Conservation (phyloP, 2,329 filamentous ascomycete species). For the Fusarium dlaminii region DNA sequence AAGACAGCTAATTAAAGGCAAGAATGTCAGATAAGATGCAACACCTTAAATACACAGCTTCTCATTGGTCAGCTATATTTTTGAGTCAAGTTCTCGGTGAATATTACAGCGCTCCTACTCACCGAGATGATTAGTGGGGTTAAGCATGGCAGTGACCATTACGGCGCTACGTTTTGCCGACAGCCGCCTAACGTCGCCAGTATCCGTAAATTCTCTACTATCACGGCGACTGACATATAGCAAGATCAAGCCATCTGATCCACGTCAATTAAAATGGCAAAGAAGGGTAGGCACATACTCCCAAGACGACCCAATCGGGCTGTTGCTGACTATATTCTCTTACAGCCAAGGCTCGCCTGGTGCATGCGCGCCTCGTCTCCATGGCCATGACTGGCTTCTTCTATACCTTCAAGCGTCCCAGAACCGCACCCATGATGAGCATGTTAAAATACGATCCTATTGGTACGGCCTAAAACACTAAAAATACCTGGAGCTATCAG, state of each 20-base stretch:
- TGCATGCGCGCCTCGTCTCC: slow-evolving; percentile 92
- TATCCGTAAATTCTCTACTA: slow-evolving; percentile 40
- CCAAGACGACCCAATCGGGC: neutral
- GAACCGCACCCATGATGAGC: slow-evolving; percentile 83
- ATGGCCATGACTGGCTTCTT: slow-evolving; percentile 99
- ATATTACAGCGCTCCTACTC: neutral
- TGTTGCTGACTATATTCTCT: slow-evolving; percentile 12
- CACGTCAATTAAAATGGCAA: slow-evolving; percentile 38
- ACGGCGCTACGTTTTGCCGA: slow-evolving; percentile 38
- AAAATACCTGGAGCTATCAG: neutral
- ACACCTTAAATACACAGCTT: neutral
- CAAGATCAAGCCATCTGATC: slow-evolving; percentile 26
- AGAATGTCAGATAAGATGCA: slow-evolving; percentile 2
- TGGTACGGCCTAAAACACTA: slow-evolving; percentile 61
- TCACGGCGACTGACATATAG: slow-evolving; percentile 14
- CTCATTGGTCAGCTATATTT: slow-evolving; percentile 30
- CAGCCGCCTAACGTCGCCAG: slow-evolving; percentile 7
- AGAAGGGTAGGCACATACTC: slow-evolving; percentile 35
- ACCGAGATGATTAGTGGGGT: neutral
- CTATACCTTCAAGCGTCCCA: slow-evolving; percentile 87
- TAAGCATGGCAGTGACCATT: neutral
- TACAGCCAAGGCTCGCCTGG: slow-evolving; percentile 87
- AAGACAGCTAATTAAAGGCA: neutral
- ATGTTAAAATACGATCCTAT: slow-evolving; percentile 99
- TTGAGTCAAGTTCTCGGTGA: slow-evolving; percentile 3